phyloP scores from a whole-genome alignment of 371 early-diverging fungal species.

The Phascolomyces articulosus region DNA sequence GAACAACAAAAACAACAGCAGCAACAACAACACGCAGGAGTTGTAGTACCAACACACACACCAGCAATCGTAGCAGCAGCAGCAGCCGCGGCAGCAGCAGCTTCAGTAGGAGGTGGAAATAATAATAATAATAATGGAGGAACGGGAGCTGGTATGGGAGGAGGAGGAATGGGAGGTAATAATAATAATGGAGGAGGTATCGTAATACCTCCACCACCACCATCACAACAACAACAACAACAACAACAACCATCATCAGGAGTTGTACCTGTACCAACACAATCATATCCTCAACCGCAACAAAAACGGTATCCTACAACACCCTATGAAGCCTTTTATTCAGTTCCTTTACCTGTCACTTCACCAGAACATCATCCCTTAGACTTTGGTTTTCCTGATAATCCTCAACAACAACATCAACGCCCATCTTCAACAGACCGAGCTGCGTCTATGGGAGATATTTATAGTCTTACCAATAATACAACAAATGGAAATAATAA shows the following conservation, averaged over 20 bases:
- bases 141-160: too few relatives aligned
- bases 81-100: background rate
- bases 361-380: constrained; percentile 1
- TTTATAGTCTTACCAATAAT: constrained; percentile 1
- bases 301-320: constrained; percentile 19
- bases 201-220: too few relatives aligned
- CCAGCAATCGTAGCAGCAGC: background rate
- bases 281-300: constrained; percentile 1
- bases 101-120: background rate
- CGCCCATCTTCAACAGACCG: constrained; percentile 9
- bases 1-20: constrained; percentile 16
- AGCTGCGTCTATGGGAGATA: constrained; percentile 16
- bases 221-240: too few relatives aligned
- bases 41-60: background rate
- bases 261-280: constrained; percentile 2
- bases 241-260: too few relatives aligned
- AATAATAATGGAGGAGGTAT: too few relatives aligned
- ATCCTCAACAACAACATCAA: too few relatives aligned
- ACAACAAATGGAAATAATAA: constrained; percentile 15
- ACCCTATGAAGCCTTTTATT: constrained; percentile 61
- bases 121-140: too few relatives aligned
- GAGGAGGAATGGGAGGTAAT: too few relatives aligned
- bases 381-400: background rate
- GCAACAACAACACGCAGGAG: constrained; percentile 5
- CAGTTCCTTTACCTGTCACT: constrained; percentile 35